Evolutionary conservation across 805 yeast genomes (phyloP), one percentile per base, ranked within the genome.

Genomic region (Yarrowia alimentaria): DNA sequence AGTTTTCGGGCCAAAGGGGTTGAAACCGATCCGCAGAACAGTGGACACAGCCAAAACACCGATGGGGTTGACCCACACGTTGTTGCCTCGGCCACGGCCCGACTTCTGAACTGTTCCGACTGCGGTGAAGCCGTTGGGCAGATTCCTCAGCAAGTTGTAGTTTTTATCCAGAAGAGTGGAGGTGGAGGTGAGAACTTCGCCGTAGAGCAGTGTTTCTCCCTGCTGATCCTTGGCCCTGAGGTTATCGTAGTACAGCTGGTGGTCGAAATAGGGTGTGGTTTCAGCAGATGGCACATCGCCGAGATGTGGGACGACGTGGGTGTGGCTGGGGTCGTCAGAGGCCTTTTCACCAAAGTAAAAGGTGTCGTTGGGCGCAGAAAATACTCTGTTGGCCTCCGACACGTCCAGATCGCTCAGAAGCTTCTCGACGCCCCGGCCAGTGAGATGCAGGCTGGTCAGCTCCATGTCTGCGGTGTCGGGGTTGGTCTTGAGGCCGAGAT

Each of bases 41-140:
- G 80, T 75, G 0, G 96, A 87, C 6, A 81, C 77, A 0, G 98
- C 95, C 65, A 88, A 68, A 1, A 89, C 94, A 9, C 99, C 99
- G 18, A 77, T 74, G 3, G 99, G 99, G 58, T 87, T 90, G 18
- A 93, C 83, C 99, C 99, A 93, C 2, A 80, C 81, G 57, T 93
- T 93, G 1, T 93, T 94, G 12, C 97, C 95, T 52, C 99, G 78
- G 2, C 99, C 99, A 42, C 91, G 74, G 1, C 99, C 99, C 0
- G 88, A 77, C 1, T 87, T 82, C 65, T 93, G 99, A 3, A 84
- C 78, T 1, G 90, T 81, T 0, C 95, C 96, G 3, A 81, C 74
- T 9, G 82, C 71, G 9, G 81, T 75, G 13, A 68, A 58, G 0
- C 96, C 96, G 20, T 80, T 73, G 1, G 96, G 96, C 20, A 85